A percentile compares a stretch with the other conserved stretches of the same genome.
These are phyloP conservation scores for Dovyalis caffra DNA, from an alignment of 345 rosid genomes.

Conservation along the genomic window DNA sequence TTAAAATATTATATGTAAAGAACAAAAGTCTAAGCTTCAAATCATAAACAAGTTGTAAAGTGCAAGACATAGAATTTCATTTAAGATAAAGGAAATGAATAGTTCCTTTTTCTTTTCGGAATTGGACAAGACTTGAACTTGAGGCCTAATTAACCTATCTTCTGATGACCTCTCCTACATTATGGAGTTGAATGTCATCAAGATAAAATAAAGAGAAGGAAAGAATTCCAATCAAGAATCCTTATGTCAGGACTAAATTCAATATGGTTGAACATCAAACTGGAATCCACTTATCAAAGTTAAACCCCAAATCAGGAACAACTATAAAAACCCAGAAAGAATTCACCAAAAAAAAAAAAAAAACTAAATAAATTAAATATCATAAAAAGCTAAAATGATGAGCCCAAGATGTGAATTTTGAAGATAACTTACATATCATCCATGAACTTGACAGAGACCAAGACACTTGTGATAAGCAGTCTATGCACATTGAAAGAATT, in stretches of 20 bases:
- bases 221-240: no score
- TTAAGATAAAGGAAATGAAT: not conserved
- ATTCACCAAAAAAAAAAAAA: not conserved
- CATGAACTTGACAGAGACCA: slow-evolving; percentile 82
- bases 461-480: slow-evolving; percentile 65
- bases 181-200: not conserved
- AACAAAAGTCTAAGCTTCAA: not conserved
- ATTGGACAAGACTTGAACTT: not conserved
- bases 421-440: slow-evolving; percentile 64
- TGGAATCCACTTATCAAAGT: not conserved
- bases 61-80: not conserved
- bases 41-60: not conserved
- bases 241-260: no score
- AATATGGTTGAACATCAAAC: not conserved
- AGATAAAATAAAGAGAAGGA: not conserved
- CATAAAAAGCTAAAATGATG: not conserved
- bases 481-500: slow-evolving; percentile 66
- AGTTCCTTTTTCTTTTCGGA: not conserved
- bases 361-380: not conserved
- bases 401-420: not conserved
- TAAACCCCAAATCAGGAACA: not conserved
- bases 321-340: no score
- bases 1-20: not conserved
- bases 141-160: not conserved
- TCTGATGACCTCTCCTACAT: not conserved